Base-by-base conservation (phyloP, 1,284 basidiomycete genomes). In the Tylopilus orsonianus region DNA sequence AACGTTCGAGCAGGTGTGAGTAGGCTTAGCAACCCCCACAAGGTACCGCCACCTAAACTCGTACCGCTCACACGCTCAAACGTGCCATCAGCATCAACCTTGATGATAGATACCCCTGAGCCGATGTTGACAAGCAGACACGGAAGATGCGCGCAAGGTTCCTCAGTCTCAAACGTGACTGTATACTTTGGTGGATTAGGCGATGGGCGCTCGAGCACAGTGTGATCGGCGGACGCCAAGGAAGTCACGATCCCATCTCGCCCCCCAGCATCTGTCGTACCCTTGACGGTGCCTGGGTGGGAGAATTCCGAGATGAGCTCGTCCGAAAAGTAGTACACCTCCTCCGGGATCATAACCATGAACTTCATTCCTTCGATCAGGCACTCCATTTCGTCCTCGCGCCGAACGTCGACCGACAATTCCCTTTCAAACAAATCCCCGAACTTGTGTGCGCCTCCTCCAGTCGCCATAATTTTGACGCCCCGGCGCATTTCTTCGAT, bases 351-450 rank as follows among this genome's bases (percentile, higher is more conserved):
- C 64, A 93, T 84, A 24, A 91, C 89, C 69, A 98, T 91, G 71
- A 99, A 99, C 69, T 94, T 93, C 62, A 99, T 78, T 14, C 97
- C 97, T 56, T 95, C 90, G 56, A 99, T 99, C 61, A 99, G 72
- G 64, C 96, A 98, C 71, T 92, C 93, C 97, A 99, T 99, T 76
- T 99, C 97, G 68, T 99, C 97, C 70, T 98, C 96, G 48, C 87
- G 74, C 52, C 78, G 74, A 35, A 99, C 90, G 66, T 94, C 91
- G 46, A 98, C 91, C 22, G 80, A 86, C 4, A 98, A 75, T 53
- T 84, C 83, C 19, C 72, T 72, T 52, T 77, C 77, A 66, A 99
- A 89, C 41, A 89, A 72, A 59, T 93, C 90, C 68, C 95, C 87
- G 72, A 95, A 98, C 63, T 83, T 84, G 76, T 98, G 93, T 36